Evolutionary conservation across 345 rosid species (phyloP).

Genomic region (Eucalyptus marginata): DNA sequence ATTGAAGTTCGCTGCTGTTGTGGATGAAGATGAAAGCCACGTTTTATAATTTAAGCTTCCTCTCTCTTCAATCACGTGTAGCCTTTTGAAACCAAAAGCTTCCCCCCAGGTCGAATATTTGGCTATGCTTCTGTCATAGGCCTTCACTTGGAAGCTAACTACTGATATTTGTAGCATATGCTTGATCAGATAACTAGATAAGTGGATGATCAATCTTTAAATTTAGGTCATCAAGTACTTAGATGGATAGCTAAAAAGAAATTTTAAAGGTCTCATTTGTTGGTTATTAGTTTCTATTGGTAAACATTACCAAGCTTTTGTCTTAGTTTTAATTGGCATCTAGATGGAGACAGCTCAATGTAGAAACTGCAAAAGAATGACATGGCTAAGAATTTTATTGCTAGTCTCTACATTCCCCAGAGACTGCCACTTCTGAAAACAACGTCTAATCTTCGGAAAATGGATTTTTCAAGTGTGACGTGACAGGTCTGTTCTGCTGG

Average conservation of each 20-base stretch:
- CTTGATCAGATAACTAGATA: not conserved
- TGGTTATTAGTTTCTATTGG: not conserved
- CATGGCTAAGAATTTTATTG: not conserved
- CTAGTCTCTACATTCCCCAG: not conserved
- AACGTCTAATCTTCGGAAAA: not conserved
- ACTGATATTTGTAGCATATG: not conserved
- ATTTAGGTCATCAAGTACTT: not conserved
- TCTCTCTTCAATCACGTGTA: not conserved
- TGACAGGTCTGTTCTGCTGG: not conserved
- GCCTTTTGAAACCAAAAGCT: not conserved
- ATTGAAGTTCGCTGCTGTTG: not conserved
- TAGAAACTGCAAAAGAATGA: not conserved
- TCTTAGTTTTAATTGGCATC: not conserved
- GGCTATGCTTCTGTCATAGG: not conserved
- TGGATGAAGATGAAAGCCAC: not conserved
- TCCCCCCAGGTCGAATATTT: accelerated
- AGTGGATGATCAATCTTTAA: not conserved
- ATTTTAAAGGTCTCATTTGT: not conserved
- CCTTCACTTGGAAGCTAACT: not conserved
- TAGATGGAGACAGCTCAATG: not conserved
- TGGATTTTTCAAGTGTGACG: not conserved
- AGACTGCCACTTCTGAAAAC: not conserved
- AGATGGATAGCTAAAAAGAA: not conserved
- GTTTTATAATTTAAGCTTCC: not conserved
- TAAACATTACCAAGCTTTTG: not conserved